Percentiles rank a stretch among this genome's conserved stretches.
Evolutionary conservation across 148 eudicot species (phyloP).

Genomic region (Camellia lanceoleosa): DNA sequence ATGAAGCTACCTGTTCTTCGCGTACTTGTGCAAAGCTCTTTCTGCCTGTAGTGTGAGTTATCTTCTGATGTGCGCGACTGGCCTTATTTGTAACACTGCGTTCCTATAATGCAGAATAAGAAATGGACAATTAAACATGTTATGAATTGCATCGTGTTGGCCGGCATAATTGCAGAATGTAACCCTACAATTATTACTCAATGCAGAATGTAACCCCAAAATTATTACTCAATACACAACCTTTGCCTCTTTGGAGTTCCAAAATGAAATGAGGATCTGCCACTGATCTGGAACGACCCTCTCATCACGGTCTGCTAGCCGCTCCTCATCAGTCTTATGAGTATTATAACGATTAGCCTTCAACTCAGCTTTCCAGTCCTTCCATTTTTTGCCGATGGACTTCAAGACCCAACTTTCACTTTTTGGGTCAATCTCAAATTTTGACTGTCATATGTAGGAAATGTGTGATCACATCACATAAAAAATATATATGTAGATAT

Average conservation of each 20-base stretch:
- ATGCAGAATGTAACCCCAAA: neutral
- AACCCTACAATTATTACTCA: neutral
- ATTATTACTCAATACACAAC: constrained; percentile 15
- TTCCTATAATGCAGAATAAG: constrained; percentile 9
- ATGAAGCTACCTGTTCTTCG: constrained; percentile 34
- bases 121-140: constrained; percentile 1
- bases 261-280: constrained; percentile 28
- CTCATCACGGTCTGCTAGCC: constrained; percentile 44
- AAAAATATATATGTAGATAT: too few species aligned
- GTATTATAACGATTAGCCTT: constrained; percentile 26
- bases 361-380: constrained; percentile 28
- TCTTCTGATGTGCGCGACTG: constrained; percentile 22
- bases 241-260: constrained; percentile 35
- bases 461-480: neutral
- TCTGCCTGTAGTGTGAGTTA: constrained; percentile 33
- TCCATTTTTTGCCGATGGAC: constrained; percentile 36
- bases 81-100: constrained; percentile 30
- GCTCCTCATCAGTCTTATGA: constrained; percentile 36
- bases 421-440: constrained; percentile 36
- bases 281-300: constrained; percentile 51
- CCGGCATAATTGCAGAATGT: constrained; percentile 4
- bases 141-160: neutral
- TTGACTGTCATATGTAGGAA: constrained; percentile 17
- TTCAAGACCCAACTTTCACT: constrained; percentile 34
- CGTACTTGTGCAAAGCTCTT: constrained; percentile 44